Conservation (phyloP, 2,329 filamentous ascomycete species). For the Zopfia rhizophila region DNA sequence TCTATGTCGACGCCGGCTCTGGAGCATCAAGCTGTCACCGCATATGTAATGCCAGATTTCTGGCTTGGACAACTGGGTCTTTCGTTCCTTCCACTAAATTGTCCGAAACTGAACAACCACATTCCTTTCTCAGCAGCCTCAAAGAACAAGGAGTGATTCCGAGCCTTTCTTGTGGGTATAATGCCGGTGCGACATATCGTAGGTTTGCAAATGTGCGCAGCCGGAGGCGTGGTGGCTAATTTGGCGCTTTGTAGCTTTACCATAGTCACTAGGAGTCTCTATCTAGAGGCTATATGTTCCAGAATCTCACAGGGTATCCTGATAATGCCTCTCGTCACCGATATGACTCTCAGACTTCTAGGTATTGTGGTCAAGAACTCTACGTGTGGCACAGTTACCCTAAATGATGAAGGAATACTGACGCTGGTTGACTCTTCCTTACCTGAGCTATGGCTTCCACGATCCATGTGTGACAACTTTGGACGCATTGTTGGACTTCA, state of each 20-base stretch:
- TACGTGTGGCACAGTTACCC: not conserved
- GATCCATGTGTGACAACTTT: no score
- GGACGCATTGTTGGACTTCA: no score
- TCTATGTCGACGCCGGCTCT: constrained; percentile 17
- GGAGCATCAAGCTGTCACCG: constrained; percentile 42
- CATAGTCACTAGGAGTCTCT: no score
- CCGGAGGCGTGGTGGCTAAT: not conserved
- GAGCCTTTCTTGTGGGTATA: constrained; percentile 6
- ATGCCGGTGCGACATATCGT: constrained; percentile 11
- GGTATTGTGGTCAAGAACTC: not conserved
- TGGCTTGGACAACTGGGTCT: constrained; percentile 49
- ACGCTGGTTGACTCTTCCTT: no score
- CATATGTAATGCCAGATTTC: constrained; percentile 40
- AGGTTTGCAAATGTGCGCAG: no score
- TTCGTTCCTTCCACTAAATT: constrained; percentile 40
- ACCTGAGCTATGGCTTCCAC: no score
- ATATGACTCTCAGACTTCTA: no score
- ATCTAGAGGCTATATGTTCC: no score
- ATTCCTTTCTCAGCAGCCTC: constrained; percentile 25
- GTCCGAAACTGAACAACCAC: constrained; percentile 37
- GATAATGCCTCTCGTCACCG: no score
- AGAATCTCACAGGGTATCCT: no score
- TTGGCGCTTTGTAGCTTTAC: no score
- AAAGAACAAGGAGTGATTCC: constrained; percentile 9
- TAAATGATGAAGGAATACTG: no score